Evolutionary conservation across 106 monocot species (phyloP), one percentile per base, ranked within the genome.

Genomic region (Apostasia ramifera): DNA sequence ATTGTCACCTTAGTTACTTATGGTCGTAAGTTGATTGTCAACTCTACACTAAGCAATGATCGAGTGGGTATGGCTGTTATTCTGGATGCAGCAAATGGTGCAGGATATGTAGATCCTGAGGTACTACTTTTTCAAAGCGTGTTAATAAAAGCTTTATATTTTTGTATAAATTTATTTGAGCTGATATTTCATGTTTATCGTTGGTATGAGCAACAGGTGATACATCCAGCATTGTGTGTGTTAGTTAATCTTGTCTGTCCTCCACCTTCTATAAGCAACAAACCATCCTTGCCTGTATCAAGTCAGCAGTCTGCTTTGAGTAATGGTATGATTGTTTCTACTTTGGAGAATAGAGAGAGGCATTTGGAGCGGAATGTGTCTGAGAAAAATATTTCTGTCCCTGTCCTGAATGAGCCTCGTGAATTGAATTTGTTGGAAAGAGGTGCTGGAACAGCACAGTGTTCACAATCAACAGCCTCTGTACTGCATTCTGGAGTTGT

Each of bases 221-320:
- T 97, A 46, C 87, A 84, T 5, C 77, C 87, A 54, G 97, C 92
- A 42, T 71, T 97, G 49, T 87, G 87, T 68, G 76, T 97, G 11
- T 61, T 97, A 6, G 87, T 97, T 47, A 97, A 97, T 87, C 89
- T 97, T 13, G 92, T 97, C 1, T 97, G 92, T 42, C 97, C 97
- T 74, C 92, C 97, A 53, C 92, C 89, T 76, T 89, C 97, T 50
- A 92, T 97, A 72, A 97, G 97, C 68, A 92, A 79, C 63, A 97
- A 92, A 64, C 82, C 85, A 50, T 76, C 85, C 47, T 12, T 64
- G 38, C 44, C 78, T 26, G 44, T 67, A 13, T 85, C 83, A 53
- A 79, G 73, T 74, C 83, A 79, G 57, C 94, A 85, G 51, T 72
- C 85, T 72, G 66, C 64, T 70, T 74, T 78, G 10, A n/a, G 49